Evolutionary conservation across 2,329 filamentous ascomycete genomes (phyloP).

Genomic region (Pseudocercospora fuligena): DNA sequence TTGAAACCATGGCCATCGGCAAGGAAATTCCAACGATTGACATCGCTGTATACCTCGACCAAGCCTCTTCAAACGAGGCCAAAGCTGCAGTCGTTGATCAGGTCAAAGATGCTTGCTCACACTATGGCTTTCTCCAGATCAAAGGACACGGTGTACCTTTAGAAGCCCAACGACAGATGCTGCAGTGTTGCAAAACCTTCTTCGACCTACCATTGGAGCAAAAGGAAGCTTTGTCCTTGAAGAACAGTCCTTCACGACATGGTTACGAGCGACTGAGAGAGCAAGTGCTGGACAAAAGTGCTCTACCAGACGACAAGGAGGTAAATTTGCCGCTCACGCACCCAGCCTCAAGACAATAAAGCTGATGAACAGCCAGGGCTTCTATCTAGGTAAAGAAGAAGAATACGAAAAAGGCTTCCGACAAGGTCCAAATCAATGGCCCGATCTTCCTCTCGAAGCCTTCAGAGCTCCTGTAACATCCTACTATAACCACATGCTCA

Average conservation of each 20-base stretch:
- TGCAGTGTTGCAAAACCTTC: constrained; percentile 28
- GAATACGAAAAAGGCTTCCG: constrained; percentile 33
- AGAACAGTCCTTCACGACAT: constrained; percentile 31
- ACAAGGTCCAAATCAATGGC: constrained; percentile 51
- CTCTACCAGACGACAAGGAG: constrained; percentile 33
- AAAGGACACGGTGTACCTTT: constrained; percentile 48
- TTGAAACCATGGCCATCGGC: neutral
- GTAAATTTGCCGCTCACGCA: constrained; percentile 5
- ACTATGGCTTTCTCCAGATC: constrained; percentile 52
- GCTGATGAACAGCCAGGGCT: constrained; percentile 23
- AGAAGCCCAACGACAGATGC: constrained; percentile 24
- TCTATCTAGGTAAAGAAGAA: constrained; percentile 40
- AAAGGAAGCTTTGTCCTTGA: constrained; percentile 30
- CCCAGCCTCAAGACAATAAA: neutral
- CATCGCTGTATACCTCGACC: constrained; percentile 45
- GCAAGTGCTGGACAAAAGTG: constrained; percentile 25
- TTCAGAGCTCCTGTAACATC: constrained; percentile 34
- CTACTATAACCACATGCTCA: constrained; percentile 29
- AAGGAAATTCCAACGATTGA: constrained; percentile 46
- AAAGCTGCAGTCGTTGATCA: constrained; percentile 49
- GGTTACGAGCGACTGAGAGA: constrained; percentile 26
- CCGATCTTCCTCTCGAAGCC: constrained; percentile 38
- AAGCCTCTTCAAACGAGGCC: constrained; percentile 33
- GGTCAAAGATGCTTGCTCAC: constrained; percentile 46
- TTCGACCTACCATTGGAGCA: constrained; percentile 28